Evolutionary conservation across 352 stramenopile species (phyloP).

Genomic region (Pythium chondricola): DNA sequence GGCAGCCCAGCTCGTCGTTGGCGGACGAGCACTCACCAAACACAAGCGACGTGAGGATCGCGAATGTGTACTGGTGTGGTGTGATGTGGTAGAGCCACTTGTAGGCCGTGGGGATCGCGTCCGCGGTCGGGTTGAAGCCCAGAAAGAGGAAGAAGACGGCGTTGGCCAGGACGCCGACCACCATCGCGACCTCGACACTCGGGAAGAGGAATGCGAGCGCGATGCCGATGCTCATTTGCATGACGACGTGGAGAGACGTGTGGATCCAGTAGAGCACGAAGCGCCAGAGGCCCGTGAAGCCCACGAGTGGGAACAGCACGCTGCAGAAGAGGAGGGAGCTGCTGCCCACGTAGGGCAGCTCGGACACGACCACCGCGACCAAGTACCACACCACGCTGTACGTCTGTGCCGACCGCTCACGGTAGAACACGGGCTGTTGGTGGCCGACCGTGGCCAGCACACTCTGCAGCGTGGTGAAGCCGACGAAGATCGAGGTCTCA

Average conservation of each 20-base stretch:
- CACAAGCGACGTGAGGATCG: slow-evolving; percentile 14
- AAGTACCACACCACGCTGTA: slow-evolving; percentile 86
- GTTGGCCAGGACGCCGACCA: slow-evolving; percentile 33
- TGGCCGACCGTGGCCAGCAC: slow-evolving; percentile 55
- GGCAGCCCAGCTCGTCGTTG: slow-evolving; percentile 14
- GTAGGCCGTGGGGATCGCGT: slow-evolving; percentile 38
- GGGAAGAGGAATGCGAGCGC: slow-evolving; percentile 20
- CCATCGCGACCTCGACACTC: slow-evolving; percentile 22
- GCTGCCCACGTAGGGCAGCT: slow-evolving; percentile 39
- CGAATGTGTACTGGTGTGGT: slow-evolving; percentile 20
- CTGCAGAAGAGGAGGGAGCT: slow-evolving; percentile 21
- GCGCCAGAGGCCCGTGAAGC: slow-evolving; percentile 16
- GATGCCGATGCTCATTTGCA: slow-evolving; percentile 25
- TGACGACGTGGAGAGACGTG: slow-evolving; percentile 17
- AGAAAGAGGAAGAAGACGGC: slow-evolving; percentile 73
- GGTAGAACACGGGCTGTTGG: slow-evolving; percentile 88
- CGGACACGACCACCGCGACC: slow-evolving; percentile 50
- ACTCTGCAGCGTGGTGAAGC: slow-evolving; percentile 54
- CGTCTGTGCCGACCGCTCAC: slow-evolving; percentile 86
- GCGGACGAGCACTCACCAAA: slow-evolving; percentile 17
- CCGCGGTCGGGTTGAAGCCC: slow-evolving; percentile 62
- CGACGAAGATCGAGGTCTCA: slow-evolving; percentile 54
- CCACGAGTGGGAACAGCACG: slow-evolving; percentile 30
- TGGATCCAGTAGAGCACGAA: slow-evolving; percentile 26
- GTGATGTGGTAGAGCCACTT: slow-evolving; percentile 58